Percentiles rank a stretch among this genome's conserved stretches.
Evolutionary conservation across 1,139 yeast species (phyloP).

Genomic region (Candida labiduridarum): DNA sequence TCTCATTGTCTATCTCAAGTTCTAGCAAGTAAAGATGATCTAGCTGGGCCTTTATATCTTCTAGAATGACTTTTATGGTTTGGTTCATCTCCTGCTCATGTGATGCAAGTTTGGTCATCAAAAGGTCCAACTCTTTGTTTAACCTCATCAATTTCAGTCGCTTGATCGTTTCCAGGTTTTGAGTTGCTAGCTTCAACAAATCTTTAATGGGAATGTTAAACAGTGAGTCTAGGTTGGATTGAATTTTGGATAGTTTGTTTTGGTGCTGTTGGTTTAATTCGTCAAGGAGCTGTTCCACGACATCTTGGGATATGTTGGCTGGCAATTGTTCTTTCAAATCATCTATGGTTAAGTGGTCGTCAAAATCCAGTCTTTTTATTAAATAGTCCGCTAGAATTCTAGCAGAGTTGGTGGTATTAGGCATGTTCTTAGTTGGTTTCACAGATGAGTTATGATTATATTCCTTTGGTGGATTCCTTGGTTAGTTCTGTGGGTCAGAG

Average conservation of each 20-base stretch:
- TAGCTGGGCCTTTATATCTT: conserved; percentile 6
- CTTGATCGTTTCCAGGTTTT: conserved; percentile 1
- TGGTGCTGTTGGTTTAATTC: conserved; percentile 25
- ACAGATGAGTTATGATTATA: no score
- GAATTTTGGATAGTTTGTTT: conserved; percentile 16
- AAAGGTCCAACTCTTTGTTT: conserved; percentile 7
- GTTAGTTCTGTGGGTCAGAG: neutral
- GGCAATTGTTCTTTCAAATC: conserved; percentile 16
- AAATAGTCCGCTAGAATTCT: conserved; percentile 15
- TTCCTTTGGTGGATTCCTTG: no score
- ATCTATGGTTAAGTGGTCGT: conserved; percentile 10
- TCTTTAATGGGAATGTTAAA: conserved; percentile 28
- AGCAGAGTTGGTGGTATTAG: conserved; percentile 9
- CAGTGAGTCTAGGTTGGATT: conserved; percentile 19
- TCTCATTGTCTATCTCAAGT: conserved; percentile 1
- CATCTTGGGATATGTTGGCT: conserved; percentile 6
- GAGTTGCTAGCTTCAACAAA: neutral
- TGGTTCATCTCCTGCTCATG: conserved; percentile 14
- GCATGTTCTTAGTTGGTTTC: neutral
- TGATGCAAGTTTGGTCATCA: conserved; percentile 3
- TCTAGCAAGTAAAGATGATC: conserved; percentile 4
- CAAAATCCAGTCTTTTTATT: conserved; percentile 16
- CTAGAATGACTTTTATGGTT: conserved; percentile 13
- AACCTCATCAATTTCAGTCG: conserved; percentile 5
- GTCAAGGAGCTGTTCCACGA: conserved; percentile 18